Evolutionary conservation across 768 basidiomycete genomes (phyloP).

Genomic region (Russula compacta): DNA sequence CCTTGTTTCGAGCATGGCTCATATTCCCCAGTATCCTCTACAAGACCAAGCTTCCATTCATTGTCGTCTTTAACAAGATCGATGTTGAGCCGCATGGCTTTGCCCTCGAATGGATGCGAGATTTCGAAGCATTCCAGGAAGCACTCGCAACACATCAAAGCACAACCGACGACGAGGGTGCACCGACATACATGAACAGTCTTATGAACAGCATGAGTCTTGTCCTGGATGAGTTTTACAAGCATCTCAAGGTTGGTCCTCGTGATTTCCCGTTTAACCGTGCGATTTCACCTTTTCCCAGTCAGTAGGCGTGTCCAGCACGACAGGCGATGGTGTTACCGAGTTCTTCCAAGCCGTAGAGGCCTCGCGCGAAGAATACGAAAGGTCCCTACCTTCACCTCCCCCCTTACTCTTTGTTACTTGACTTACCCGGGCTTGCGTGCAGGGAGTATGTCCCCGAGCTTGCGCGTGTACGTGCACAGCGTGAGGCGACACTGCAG

Average conservation of each 20-base stretch:
- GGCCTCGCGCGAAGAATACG: conserved; percentile 79
- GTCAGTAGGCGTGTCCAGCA: conserved; percentile 93
- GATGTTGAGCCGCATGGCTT: conserved; percentile 87
- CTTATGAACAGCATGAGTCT: conserved; percentile 99
- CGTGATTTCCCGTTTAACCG: neutral
- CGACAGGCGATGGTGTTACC: conserved; percentile 90
- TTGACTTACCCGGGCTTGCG: neutral
- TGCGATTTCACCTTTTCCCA: conserved; percentile 25
- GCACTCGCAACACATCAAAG: conserved; percentile 69
- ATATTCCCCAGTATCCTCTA: conserved; percentile 68
- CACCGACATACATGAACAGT: conserved; percentile 96
- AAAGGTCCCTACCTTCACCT: conserved; percentile 46
- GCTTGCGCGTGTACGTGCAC: conserved; percentile 58
- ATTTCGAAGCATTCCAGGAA: conserved; percentile 91
- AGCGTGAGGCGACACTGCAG: conserved; percentile 54
- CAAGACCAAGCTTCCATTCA: conserved; percentile 95
- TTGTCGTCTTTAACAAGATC: conserved; percentile 97
- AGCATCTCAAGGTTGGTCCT: conserved; percentile 74
- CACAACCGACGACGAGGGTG: conserved; percentile 69
- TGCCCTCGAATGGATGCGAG: conserved; percentile 96
- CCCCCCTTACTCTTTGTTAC: neutral
- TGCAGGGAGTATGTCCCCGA: conserved; percentile 88
- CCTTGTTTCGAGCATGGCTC: neutral
- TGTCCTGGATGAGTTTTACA: conserved; percentile 97
- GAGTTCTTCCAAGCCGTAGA: conserved; percentile 92